phyloP scores from a whole-genome alignment of 257 asterid genomes.

The Solanum etuberosum region DNA sequence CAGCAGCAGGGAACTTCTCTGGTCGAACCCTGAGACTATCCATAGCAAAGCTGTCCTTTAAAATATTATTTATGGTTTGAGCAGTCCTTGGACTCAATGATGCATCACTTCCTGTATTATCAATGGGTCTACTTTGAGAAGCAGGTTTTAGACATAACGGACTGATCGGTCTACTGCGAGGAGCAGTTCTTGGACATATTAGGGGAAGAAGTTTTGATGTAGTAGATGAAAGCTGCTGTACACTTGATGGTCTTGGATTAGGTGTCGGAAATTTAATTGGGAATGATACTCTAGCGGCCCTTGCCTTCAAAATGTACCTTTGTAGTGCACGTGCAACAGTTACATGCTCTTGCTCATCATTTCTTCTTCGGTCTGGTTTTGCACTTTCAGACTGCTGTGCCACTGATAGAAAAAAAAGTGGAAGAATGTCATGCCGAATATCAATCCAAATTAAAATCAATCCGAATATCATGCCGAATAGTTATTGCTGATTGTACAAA shows the following conservation, averaged over 20 bases:
- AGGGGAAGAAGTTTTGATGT: conserved; percentile 93
- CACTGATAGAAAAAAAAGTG: conserved; percentile 29
- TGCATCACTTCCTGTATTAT: conserved; percentile 2
- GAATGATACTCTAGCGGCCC: conserved; percentile 47
- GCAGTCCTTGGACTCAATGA: conserved; percentile 6
- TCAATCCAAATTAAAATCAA: no score
- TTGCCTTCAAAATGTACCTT: conserved; percentile 56
- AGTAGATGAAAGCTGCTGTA: conserved; percentile 48
- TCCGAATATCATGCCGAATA: not conserved
- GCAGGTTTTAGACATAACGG: conserved; percentile 26
- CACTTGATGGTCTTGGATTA: conserved; percentile 38
- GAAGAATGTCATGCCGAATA: conserved; percentile 1
- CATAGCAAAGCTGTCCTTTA: conserved; percentile 22
- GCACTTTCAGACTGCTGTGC: conserved; percentile 66
- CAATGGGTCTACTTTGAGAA: conserved; percentile 20
- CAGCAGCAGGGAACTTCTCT: conserved; percentile 70
- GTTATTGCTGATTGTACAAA: not conserved
- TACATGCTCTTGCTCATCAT: conserved; percentile 91
- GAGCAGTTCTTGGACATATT: conserved; percentile 57
- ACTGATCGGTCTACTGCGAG: conserved; percentile 39
- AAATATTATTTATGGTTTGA: conserved; percentile 20
- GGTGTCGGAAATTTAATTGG: conserved; percentile 70
- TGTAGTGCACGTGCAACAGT: conserved; percentile 88
- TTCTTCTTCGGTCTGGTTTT: conserved; percentile 33
- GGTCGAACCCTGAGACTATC: conserved; percentile 26